These are phyloP conservation scores for Raffaelea albimanens DNA, from an alignment of 2,329 filamentous ascomycete genomes.

Conservation along the genomic window DNA sequence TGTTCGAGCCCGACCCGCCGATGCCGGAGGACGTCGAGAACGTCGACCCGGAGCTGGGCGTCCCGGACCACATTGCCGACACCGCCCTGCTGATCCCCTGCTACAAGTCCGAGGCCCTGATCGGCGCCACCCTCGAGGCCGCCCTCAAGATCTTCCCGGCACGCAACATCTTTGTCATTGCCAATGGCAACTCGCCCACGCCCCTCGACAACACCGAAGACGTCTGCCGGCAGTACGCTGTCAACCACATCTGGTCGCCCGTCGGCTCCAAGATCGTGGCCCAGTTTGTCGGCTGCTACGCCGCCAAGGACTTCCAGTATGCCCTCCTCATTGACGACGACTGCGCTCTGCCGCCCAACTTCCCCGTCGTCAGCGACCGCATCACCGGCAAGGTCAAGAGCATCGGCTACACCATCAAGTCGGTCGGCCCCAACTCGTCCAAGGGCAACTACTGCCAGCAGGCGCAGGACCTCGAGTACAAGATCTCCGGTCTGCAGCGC, in stretches of 20 bases:
- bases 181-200: constrained; percentile 6
- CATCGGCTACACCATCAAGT: constrained; percentile 7
- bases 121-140: constrained; percentile 5
- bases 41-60: neutral
- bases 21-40: neutral
- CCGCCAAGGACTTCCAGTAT: neutral
- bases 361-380: constrained; percentile 5
- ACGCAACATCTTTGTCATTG: constrained; percentile 6
- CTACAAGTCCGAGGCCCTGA: constrained; percentile 6
- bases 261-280: constrained; percentile 7
- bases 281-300: constrained; percentile 7
- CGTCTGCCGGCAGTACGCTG: constrained; percentile 4
- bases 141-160: constrained; percentile 5
- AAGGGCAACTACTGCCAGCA: constrained; percentile 4
- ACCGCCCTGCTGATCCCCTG: constrained; percentile 7
- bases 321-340: constrained; percentile 8
- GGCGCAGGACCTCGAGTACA: constrained; percentile 8
- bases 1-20: constrained; percentile 3
- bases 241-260: constrained; percentile 8
- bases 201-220: constrained; percentile 7
- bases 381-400: constrained; percentile 2
- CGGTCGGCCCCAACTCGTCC: constrained; percentile 1
- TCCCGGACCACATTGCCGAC: neutral
- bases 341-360: constrained; percentile 6
- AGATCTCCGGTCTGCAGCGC: constrained; percentile 7